Base-by-base conservation (phyloP, 495 filamentous ascomycete species). In the Xylaria intraflava region DNA sequence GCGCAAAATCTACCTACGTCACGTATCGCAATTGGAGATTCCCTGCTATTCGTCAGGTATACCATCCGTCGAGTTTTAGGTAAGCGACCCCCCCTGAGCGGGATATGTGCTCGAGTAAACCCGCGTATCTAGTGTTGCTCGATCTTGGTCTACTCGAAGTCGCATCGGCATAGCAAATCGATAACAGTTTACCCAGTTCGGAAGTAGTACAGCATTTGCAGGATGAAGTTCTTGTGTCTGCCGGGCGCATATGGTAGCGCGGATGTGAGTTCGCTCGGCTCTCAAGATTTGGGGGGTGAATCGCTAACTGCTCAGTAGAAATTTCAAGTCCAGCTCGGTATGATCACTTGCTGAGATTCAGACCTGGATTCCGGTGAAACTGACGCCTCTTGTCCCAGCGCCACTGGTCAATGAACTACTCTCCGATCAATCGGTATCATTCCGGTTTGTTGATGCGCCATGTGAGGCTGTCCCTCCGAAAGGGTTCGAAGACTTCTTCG, bases 401-500 rank as follows among this genome's bases (percentile, higher is more conserved):
- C 75, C 73, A 2, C 61, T 77, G 11, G 64, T 75, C 45, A 76
- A 75, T 29, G 72, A 78, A 57, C 47, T 78, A 24, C 55, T 67
- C 12, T 70, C 68, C 17, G 74, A 78, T 51, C 65, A 60, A 26
- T 72, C 68, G 12, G 73, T 72, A 0, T 63, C 61, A 3, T 76
- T 78, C 45, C 65, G 72, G 38, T 78, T 76, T 61, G 69, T 75
- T 51, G 63, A 78, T 38, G 76, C 73, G 8, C 69, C 67, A 38
- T 71, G 72, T 57, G 71, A 74, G 48, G 73, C 72, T 1, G 64
- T 69, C 3, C 76, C 76, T 9, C 76, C 76, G 0, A 65, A 69
- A 30, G 76, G 76, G 6, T 78, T 74, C 52, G 74, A 77, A 42
- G 74, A 77, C 26, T 78, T 74, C 65, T 78, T 78, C 58, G 76